Base-by-base conservation (phyloP, 1,284 basidiomycete genomes). In the Phellinidium pouzarii region DNA sequence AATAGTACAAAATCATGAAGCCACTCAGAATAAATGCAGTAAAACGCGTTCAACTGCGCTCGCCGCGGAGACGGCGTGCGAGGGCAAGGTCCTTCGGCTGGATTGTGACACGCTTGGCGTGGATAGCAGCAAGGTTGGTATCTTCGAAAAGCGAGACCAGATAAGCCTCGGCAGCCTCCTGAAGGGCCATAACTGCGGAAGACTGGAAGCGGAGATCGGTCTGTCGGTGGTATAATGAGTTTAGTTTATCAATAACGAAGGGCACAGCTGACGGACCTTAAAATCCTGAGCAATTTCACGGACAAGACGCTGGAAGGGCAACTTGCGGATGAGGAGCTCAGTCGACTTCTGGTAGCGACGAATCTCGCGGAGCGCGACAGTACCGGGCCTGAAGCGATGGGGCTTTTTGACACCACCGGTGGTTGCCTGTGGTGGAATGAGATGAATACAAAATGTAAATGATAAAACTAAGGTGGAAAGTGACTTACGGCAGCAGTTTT, bases 341-440 rank as follows among this genome's bases (percentile, higher is more conserved):
- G 87, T 85, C 58, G 84, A 85, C 73, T 84, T 86, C 69, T 89
- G 87, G 77, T 90, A 91, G 56, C 84, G 78, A 68, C 87, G 76
- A 63, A 91, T 91, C 72, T 91, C 87, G 72, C 87, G 83, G 57
- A 90, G 80, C 64, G 87, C 87, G 69, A 91, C 86, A 60, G 86
- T 89, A 63, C 73, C 73, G 27, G 74, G 74, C 63, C 73, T 71
- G 64, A 73, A 74, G 34, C 72, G 79, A 78, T 87, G 82, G 59
- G 83, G 82, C 74, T 84, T 85, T 79, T 86, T 84, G 65, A 85
- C 84, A 73, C 86, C 86, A 71, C 84, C 84, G 62, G 84, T 74
- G 45, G 75, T 69, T 54, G 73, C 71, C 67, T 71, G 48, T 19
- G 58, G 44, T 9, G 22, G 22, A 38, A 4, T 38, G 17, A 17